These are phyloP conservation scores for Irineochytrium annulatum DNA, from an alignment of 192 early-diverging fungal species.

Conservation along the genomic window DNA sequence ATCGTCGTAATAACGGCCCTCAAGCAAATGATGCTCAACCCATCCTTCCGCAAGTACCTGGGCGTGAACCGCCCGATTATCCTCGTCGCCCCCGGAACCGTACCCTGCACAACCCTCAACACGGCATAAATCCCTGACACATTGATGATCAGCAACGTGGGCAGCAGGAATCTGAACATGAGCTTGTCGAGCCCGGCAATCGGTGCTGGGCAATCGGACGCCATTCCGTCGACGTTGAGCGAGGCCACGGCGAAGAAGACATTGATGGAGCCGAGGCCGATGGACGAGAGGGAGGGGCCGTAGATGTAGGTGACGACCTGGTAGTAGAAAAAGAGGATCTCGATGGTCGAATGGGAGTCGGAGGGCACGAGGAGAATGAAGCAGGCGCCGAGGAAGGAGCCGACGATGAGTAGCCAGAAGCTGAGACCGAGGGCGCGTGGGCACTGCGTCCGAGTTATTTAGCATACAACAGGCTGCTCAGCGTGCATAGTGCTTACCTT, in stretches of 20 bases:
- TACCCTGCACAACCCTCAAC: background rate
- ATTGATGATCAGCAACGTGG: slow-evolving; percentile 14
- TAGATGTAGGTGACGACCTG: slow-evolving; percentile 21
- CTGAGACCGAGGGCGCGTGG: too few relatives aligned
- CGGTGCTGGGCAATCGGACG: slow-evolving; percentile 8
- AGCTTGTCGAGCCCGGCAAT: slow-evolving; percentile 14
- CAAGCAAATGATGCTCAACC: slow-evolving; percentile 7
- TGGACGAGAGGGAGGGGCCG: background rate
- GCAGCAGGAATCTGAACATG: slow-evolving; percentile 19
- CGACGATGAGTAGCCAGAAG: slow-evolving; percentile 5
- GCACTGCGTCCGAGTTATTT: too few relatives aligned
- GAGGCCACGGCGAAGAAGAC: slow-evolving; percentile 14
- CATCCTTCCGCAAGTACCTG: slow-evolving; percentile 7
- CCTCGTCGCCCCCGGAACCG: background rate
- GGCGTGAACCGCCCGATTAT: background rate
- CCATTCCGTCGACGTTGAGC: slow-evolving; percentile 24
- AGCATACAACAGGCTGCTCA: too few relatives aligned
- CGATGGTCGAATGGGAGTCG: slow-evolving; percentile 12
- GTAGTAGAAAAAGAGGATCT: slow-evolving; percentile 25
- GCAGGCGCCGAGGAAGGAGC: slow-evolving; percentile 9
- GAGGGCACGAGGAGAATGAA: slow-evolving; percentile 9
- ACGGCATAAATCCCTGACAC: background rate
- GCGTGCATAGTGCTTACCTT: too few relatives aligned
- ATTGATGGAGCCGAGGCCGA: slow-evolving; percentile 2
- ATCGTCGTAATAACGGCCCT: slow-evolving; percentile 1